phyloP scores from a whole-genome alignment of 768 basidiomycete genomes.

The Tylopilus felleus region DNA sequence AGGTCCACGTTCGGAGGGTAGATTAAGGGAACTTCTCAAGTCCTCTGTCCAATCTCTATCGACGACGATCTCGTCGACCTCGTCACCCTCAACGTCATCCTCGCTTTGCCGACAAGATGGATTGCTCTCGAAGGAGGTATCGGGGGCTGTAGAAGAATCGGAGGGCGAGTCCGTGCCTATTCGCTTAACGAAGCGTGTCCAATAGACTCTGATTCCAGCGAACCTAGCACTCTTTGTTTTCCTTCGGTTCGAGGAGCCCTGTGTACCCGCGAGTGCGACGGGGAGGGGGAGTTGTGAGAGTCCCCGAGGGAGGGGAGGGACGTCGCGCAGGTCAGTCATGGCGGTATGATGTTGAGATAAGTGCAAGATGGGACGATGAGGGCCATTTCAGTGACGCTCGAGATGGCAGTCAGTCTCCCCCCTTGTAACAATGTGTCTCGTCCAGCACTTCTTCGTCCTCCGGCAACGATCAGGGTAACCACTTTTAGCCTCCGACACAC shows the following conservation, averaged over 20 bases:
- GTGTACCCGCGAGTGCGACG: constrained; percentile 32
- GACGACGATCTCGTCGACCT: constrained; percentile 72
- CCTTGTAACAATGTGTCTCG: neutral
- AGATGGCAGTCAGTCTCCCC: constrained; percentile 13
- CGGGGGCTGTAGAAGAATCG: constrained; percentile 49
- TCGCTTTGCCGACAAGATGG: constrained; percentile 31
- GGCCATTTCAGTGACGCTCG: constrained; percentile 2
- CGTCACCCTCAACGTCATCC: constrained; percentile 32
- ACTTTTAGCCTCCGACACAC: neutral
- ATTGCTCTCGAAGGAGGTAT: constrained; percentile 43
- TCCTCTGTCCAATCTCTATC: constrained; percentile 68
- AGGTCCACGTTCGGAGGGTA: constrained; percentile 49
- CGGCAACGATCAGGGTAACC: neutral
- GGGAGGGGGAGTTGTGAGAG: constrained; percentile 40
- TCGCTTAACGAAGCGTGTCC: constrained; percentile 51
- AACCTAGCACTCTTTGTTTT: constrained; percentile 40
- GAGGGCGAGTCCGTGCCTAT: constrained; percentile 58
- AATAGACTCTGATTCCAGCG: constrained; percentile 38
- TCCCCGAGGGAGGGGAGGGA: constrained; percentile 7
- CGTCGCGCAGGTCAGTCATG: constrained; percentile 1
- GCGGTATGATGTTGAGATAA: neutral
- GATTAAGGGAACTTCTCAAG: constrained; percentile 49
- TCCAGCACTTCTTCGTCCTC: neutral
- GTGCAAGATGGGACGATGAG: neutral
- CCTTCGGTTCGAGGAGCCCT: constrained; percentile 24